A percentile compares a stretch with the other conserved stretches of the same genome.
Evolutionary conservation across 495 filamentous ascomycete species (phyloP).

Genomic region (Trichoderma asperelloides): DNA sequence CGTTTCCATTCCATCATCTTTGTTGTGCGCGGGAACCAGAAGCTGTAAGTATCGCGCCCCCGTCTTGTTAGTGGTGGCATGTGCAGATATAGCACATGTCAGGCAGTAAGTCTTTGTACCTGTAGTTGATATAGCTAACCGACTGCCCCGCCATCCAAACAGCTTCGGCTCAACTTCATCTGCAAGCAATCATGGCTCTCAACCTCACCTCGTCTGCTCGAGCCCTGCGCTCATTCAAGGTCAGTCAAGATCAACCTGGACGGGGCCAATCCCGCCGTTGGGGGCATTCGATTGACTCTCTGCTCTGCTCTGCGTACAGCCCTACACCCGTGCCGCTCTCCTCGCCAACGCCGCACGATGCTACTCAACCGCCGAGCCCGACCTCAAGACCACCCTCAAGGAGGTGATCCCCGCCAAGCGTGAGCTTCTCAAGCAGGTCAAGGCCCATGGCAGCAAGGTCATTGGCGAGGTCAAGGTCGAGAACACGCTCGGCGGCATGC

Average conservation of each 20-base stretch:
- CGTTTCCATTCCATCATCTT: not conserved
- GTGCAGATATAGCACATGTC: too few relatives aligned
- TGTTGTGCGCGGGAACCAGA: not conserved
- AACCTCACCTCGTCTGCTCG: slow-evolving; percentile 38
- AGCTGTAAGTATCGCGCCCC: not conserved
- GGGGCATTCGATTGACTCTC: not conserved
- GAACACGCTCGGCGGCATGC: slow-evolving; percentile 93
- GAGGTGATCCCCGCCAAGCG: slow-evolving; percentile 83
- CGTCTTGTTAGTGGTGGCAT: not conserved
- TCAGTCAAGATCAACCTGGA: too few relatives aligned
- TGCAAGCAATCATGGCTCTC: slow-evolving; percentile 35
- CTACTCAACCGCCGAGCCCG: slow-evolving; percentile 70
- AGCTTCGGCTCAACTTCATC: not conserved
- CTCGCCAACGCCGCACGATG: slow-evolving; percentile 28
- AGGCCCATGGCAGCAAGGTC: slow-evolving; percentile 69
- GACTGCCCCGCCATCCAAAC: not conserved
- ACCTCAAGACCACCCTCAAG: slow-evolving; percentile 77
- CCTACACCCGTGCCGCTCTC: slow-evolving; percentile 21
- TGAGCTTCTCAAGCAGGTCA: slow-evolving; percentile 85
- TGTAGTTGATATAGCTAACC: not conserved
- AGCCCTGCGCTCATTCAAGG: slow-evolving; percentile 21
- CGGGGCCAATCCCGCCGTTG: too few relatives aligned
- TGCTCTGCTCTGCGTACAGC: slow-evolving; percentile 20
- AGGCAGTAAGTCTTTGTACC: too few relatives aligned
- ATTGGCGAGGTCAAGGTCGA: slow-evolving; percentile 92